Base-by-base conservation (phyloP, 2,329 filamentous ascomycete genomes). In the Aspergillus versicolor region DNA sequence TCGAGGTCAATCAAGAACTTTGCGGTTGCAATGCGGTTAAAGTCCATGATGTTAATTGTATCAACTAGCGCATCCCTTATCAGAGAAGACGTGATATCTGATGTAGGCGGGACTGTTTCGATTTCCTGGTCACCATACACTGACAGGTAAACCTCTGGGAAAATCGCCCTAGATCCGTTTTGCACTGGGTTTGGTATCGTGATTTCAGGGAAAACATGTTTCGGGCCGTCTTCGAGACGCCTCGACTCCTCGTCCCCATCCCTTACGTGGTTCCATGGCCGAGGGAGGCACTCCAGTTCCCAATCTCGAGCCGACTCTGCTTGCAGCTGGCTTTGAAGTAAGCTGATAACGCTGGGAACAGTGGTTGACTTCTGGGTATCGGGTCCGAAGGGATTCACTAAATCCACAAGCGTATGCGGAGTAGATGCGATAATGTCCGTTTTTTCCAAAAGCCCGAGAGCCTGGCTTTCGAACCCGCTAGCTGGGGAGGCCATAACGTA, bases 401-500 rank as follows among this genome's bases (percentile, higher is more conserved):
- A 79, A 27, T 87, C 82, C 71, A 97, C 92, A 37, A 97, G 82
- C 2, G 89, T 84, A 71, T 97, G 91, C 11, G 90, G 89, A 61
- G 94, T 92, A 2, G 89, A 90, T 11, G 93, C 92, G 66, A 97
- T 95, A 63, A 97, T 91, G 55, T 94, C 92, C 2, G 94, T 97
- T 80, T 95, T 96, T 63, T 95, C 90, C 71, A 99, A 86, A 52
- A 97, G 80, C 46, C 90, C 87, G 1, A 83, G 82, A 2, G 91
- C 92, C 69, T 89, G 89, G 63, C 89, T 82, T 65, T 88, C 85
- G 68, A 89, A 87, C 49, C 86, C 85, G 3, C 82, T 80, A 3
- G 89, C 88, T 0, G 88, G 84, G 3, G 90, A 86, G 9, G 88
- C 85, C 82, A 96, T 87, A 54, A 91, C 82, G 73, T 97, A 99